Conservation (phyloP, 495 filamentous ascomycete genomes). For the Tetracladium marchalianum region DNA sequence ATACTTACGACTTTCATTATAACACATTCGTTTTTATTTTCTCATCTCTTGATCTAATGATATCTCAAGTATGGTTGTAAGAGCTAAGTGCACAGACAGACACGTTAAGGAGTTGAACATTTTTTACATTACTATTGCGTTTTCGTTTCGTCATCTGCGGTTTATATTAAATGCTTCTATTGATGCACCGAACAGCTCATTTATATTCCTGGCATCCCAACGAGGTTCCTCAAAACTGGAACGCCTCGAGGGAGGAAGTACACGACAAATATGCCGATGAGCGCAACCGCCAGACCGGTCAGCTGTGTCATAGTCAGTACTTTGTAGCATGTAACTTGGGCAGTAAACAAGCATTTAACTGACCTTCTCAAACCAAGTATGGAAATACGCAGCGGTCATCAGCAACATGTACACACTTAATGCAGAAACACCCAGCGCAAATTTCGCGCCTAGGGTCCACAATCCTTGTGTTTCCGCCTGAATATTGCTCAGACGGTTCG, state of each 20-base stretch:
- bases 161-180: no score
- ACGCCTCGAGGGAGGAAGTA: constrained; percentile 68
- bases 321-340: constrained; percentile 1
- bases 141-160: no score
- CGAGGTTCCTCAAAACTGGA: constrained; percentile 48
- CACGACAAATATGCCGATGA: constrained; percentile 55
- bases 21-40: no score
- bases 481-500: constrained; percentile 12
- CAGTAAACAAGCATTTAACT: no score
- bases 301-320: constrained; percentile 35
- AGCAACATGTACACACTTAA: constrained; percentile 89
- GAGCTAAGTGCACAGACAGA: no score
- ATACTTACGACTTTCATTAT: no score
- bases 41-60: no score
- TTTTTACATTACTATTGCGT: background rate
- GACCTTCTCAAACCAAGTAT: constrained; percentile 99
- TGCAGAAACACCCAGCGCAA: constrained; percentile 41
- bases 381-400: constrained; percentile 96
- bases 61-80: no score
- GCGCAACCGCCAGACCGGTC: constrained; percentile 62
- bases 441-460: constrained; percentile 33
- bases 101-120: background rate
- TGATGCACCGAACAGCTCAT: no score
- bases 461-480: constrained; percentile 13
- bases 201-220: constrained; percentile 70